Base-by-base conservation (phyloP, 768 basidiomycete genomes). In the Russula foetens region DNA sequence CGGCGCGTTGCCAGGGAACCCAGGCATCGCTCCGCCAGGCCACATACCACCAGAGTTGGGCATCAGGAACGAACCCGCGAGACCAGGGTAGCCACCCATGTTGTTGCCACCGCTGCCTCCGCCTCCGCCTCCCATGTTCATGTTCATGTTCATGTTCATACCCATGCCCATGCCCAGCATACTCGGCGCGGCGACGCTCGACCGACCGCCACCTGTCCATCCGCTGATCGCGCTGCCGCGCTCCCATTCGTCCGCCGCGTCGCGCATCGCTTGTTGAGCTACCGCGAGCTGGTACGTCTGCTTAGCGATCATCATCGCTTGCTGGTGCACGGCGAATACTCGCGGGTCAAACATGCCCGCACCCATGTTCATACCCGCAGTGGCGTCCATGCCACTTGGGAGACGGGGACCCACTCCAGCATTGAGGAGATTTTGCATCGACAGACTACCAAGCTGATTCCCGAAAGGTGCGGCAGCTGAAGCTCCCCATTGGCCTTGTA, bases 171-270 rank as follows among this genome's bases (percentile, higher is more conserved):
- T 76, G 45, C 71, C 68, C 62, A 69, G 65, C 69, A 75, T 67
- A 50, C 62, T 66, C 56, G 69, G 57, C 29, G 59, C 29, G 47
- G 71, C 62, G 69, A 73, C 63, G 63, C 69, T 67, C 35, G 63
- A 64, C 12, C 46, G 58, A 6, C 57, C 64, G 21, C 75, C 72
- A 19, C 68, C 68, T 3, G 39, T 41, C 64, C 66, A 67, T 50
- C 66, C 67, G 66, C 69, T 63, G 61, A 67, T 69, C 7, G 75
- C 81, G 55, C 88, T 90, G 7, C 83, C 80, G 35, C 91, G 84
- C 69, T 94, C 92, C 92, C 92, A 94, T 69, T 93, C 90, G 33
- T 93, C 92, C 21, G 81, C 90, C n/a, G 92, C 92, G 8, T 85
- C 83, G 8, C 84, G 86, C 81, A 92, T 86, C 5, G 92, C 92